Percentiles rank a stretch among this genome's conserved stretches.
Evolutionary conservation across 2,329 filamentous ascomycete genomes (phyloP).

Genomic region (Pestalotiopsis sp.): DNA sequence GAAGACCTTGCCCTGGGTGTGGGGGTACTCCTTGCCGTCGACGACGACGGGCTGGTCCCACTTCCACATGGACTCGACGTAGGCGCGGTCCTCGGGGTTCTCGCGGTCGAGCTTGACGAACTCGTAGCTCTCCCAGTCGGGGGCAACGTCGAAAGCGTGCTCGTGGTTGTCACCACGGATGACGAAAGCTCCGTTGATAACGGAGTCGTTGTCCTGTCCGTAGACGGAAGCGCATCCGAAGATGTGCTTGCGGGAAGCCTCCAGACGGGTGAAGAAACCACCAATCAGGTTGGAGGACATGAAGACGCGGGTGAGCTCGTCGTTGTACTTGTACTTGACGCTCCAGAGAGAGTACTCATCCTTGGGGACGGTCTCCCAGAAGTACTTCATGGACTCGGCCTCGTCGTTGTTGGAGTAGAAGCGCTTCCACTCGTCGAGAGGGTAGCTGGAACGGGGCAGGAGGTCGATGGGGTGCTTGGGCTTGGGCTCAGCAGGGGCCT

Average conservation of each 20-base stretch:
- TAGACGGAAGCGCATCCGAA: constrained; percentile 92
- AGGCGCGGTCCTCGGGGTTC: constrained; percentile 83
- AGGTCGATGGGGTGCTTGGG: constrained; percentile 94
- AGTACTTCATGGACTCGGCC: constrained; percentile 86
- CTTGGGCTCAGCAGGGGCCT: constrained; percentile 70
- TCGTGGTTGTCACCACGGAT: constrained; percentile 86
- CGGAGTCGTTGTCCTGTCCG: constrained; percentile 83
- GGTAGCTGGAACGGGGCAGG: constrained; percentile 77
- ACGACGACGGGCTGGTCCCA: constrained; percentile 86
- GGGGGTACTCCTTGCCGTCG: constrained; percentile 85
- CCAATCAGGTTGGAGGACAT: constrained; percentile 99
- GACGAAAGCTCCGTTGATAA: constrained; percentile 92
- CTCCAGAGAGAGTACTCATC: constrained; percentile 96
- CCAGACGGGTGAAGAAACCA: constrained; percentile 96
- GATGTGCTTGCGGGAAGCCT: constrained; percentile 96
- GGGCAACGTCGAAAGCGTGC: constrained; percentile 93
- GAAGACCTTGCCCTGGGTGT: constrained; percentile 96
- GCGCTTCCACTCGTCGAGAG: constrained; percentile 98
- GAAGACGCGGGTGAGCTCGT: constrained; percentile 96
- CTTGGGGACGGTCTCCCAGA: constrained; percentile 95
- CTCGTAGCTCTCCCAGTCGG: constrained; percentile 94
- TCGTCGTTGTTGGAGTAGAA: constrained; percentile 97
- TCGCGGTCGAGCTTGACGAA: constrained; percentile 95
- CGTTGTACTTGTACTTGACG: constrained; percentile 98
- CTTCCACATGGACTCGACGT: constrained; percentile 84